Percentiles rank a stretch among this genome's conserved stretches.
phyloP scores from a whole-genome alignment of 495 filamentous ascomycete genomes.

The Penicillium goetzii region DNA sequence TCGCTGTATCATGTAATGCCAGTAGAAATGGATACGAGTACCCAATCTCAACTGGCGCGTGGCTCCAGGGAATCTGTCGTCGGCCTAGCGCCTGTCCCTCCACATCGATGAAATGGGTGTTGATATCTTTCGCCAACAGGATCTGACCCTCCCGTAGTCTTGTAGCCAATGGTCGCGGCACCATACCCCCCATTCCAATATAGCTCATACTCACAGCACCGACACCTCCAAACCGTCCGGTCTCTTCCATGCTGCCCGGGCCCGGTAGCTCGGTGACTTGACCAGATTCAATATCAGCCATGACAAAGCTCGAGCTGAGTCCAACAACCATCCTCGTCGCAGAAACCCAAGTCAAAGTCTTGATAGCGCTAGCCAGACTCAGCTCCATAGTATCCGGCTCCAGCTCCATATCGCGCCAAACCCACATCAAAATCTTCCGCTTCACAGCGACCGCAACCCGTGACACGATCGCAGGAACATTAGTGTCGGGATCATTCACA shows the following conservation, averaged over 20 bases:
- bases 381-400: conserved; percentile 74
- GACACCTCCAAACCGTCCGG: conserved; percentile 66
- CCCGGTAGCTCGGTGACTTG: conserved; percentile 76
- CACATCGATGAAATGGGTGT: conserved; percentile 86
- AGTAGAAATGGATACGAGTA: conserved; percentile 96
- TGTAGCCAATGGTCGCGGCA: conserved; percentile 86
- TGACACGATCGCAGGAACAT: conserved; percentile 87
- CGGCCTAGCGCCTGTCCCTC: conserved; percentile 81
- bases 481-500: conserved; percentile 81
- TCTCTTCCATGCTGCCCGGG: conserved; percentile 71
- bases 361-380: conserved; percentile 74
- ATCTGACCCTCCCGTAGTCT: conserved; percentile 81
- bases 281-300: conserved; percentile 79
- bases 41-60: conserved; percentile 85
- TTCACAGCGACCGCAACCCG: conserved; percentile 90
- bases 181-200: conserved; percentile 88
- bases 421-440: conserved; percentile 85
- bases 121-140: conserved; percentile 91
- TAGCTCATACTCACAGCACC: conserved; percentile 86
- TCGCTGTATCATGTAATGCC: conserved; percentile 78
- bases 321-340: conserved; percentile 84
- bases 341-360: conserved; percentile 86
- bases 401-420: conserved; percentile 94
- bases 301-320: conserved; percentile 82
- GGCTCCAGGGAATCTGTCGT: conserved; percentile 87